Evolutionary conservation across 345 rosid species (phyloP).

Genomic region (Carallia brachiata): DNA sequence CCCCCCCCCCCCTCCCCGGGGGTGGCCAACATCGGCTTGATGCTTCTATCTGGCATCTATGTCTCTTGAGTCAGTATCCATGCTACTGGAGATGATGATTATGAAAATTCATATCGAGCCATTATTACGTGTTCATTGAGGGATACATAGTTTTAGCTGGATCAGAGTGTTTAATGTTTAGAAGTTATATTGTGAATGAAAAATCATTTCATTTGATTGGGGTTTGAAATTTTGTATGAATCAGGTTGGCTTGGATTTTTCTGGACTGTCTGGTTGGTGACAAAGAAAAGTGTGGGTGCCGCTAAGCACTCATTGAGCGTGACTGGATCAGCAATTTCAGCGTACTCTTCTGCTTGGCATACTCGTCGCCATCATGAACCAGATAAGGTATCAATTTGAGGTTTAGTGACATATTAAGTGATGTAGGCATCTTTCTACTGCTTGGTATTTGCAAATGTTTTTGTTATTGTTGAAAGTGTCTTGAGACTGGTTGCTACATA

Average conservation of each 20-base stretch:
- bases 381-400: slow-evolving; percentile 22
- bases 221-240: slow-evolving; percentile 16
- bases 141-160: too few relatives aligned
- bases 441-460: not conserved
- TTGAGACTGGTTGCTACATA: not conserved
- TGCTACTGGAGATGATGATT: too few relatives aligned
- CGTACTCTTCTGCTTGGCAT: slow-evolving; percentile 37
- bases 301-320: slow-evolving; percentile 55
- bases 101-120: too few relatives aligned
- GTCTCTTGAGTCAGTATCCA: too few relatives aligned
- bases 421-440: not conserved
- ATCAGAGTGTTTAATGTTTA: not conserved
- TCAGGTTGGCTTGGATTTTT: slow-evolving; percentile 94
- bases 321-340: slow-evolving; percentile 63
- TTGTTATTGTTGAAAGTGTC: not conserved
- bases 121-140: too few relatives aligned
- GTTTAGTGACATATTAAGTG: not conserved
- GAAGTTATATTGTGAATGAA: not conserved
- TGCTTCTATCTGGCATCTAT: too few relatives aligned
- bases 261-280: slow-evolving; percentile 64
- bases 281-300: slow-evolving; percentile 51
- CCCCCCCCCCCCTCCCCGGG: too few relatives aligned
- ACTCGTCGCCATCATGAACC: slow-evolving; percentile 23
- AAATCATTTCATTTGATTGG: not conserved
- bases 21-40: too few relatives aligned